These are phyloP conservation scores for Blastocrithidia nonstop DNA, from an alignment of 208 protist species.

Conservation along the genomic window DNA sequence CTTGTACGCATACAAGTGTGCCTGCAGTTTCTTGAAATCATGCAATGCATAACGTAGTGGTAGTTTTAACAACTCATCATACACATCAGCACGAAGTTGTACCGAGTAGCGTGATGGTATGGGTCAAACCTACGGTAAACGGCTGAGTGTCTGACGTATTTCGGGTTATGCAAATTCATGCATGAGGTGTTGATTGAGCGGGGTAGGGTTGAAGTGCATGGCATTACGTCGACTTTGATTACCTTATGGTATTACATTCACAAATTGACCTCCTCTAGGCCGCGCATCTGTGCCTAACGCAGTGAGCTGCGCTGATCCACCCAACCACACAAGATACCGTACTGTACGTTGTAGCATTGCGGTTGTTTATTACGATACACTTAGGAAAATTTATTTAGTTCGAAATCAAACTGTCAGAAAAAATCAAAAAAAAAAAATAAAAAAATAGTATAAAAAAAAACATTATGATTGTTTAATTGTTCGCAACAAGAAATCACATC, in stretches of 20 bases:
- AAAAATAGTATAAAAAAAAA: conserved; percentile 3
- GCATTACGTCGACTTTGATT: conserved; percentile 17
- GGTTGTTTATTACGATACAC: not conserved
- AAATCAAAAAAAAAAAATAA: not conserved
- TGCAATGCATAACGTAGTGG: conserved; percentile 70
- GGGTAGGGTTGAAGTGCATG: conserved; percentile 13
- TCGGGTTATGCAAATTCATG: conserved; percentile 10
- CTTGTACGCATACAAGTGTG: conserved; percentile 12
- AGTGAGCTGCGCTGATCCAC: conserved; percentile 26
- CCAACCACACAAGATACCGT: conserved; percentile 33
- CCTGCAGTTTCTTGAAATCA: conserved; percentile 35
- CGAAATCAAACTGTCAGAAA: not conserved
- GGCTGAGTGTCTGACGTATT: conserved; percentile 13
- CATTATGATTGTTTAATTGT: too few species aligned
- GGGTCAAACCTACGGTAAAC: conserved; percentile 10
- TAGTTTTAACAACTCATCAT: conserved; percentile 80
- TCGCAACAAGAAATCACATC: too few species aligned
- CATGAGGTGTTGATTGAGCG: conserved; percentile 12
- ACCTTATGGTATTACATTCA: conserved; percentile 56
- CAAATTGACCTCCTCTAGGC: conserved; percentile 27
- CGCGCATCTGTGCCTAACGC: conserved; percentile 48
- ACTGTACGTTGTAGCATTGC: conserved; percentile 20
- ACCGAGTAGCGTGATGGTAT: conserved; percentile 30
- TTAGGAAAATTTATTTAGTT: not conserved
- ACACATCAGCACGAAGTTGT: conserved; percentile 50